These are phyloP conservation scores for Dentipellis sp. DNA, from an alignment of 768 basidiomycete genomes.

Conservation along the genomic window DNA sequence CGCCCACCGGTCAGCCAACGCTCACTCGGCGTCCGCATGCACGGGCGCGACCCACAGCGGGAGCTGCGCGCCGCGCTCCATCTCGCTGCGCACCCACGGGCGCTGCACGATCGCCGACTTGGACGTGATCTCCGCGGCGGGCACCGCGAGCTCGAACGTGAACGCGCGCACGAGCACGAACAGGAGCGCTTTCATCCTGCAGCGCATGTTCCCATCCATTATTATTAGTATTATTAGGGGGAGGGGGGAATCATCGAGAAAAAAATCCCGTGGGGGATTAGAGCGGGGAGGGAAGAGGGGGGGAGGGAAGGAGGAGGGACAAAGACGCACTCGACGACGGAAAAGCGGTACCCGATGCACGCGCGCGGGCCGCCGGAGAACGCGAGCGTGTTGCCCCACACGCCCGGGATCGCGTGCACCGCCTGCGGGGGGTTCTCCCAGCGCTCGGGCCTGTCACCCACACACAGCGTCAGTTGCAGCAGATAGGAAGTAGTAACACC, in stretches of 20 bases:
- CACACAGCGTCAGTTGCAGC: not conserved
- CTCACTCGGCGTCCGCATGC: not conserved
- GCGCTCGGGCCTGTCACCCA: slow-evolving; percentile 19
- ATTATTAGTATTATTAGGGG: too few relatives aligned
- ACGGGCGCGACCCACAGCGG: not conserved
- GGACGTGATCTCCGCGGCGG: not conserved
- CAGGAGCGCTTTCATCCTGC: slow-evolving; percentile 8
- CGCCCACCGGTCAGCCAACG: too few relatives aligned
- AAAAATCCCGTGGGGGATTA: too few relatives aligned
- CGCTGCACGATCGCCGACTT: not conserved
- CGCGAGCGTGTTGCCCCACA: slow-evolving; percentile 16
- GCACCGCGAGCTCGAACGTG: slow-evolving; percentile 1
- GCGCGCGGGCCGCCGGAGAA: slow-evolving; percentile 21
- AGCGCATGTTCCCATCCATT: not conserved
- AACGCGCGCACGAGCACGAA: slow-evolving; percentile 13
- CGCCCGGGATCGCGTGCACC: slow-evolving; percentile 15
- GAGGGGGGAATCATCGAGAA: too few relatives aligned
- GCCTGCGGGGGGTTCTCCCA: slow-evolving; percentile 14
- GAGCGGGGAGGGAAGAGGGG: too few relatives aligned
- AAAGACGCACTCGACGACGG: slow-evolving; percentile 14
- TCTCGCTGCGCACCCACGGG: not conserved
- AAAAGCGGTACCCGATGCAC: slow-evolving; percentile 22
- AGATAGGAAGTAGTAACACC: not conserved
- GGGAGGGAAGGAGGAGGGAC: too few relatives aligned
- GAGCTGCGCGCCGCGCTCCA: slow-evolving; percentile 2